Evolutionary conservation across 345 rosid species (phyloP).

Genomic region (Jatropha curcas): DNA sequence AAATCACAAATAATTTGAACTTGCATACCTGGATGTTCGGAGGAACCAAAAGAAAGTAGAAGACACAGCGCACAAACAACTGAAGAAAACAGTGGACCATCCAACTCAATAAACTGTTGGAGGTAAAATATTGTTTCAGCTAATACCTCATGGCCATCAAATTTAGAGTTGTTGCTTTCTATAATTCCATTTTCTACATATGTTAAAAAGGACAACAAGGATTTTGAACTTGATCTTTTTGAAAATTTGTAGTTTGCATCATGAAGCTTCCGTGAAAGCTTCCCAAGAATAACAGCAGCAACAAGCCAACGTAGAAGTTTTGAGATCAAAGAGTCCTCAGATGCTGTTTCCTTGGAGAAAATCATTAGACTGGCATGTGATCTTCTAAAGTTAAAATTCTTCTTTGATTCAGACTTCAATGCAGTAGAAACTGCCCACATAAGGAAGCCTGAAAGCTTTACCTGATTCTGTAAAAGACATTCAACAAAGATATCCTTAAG

Average conservation of each 20-base stretch:
- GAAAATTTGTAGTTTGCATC: conserved; percentile 26
- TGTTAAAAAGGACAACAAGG: conserved; percentile 49
- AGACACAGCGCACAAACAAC: conserved; percentile 66
- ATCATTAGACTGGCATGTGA: conserved; percentile 21
- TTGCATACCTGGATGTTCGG: conserved; percentile 45
- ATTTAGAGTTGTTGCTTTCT: conserved; percentile 27
- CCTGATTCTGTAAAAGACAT: conserved; percentile 52
- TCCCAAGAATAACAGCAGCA: conserved; percentile 70
- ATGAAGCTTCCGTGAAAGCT: conserved; percentile 42
- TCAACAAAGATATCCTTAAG: conserved; percentile 6
- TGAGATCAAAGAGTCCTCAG: conserved; percentile 56
- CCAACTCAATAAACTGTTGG: conserved; percentile 54
- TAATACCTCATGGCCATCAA: conserved; percentile 40
- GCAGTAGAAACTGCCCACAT: conserved; percentile 73
- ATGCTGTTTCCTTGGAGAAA: conserved; percentile 34
- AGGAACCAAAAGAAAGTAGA: conserved; percentile 40
- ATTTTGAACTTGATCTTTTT: conserved; percentile 33
- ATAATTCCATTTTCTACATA: conserved; percentile 27
- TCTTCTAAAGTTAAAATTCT: conserved; percentile 25
- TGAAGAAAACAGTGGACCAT: conserved; percentile 53
- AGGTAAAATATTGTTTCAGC: conserved; percentile 57
- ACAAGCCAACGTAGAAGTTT: conserved; percentile 87
- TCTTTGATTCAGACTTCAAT: conserved; percentile 45
- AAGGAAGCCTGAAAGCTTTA: conserved; percentile 62
- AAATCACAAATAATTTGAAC: background rate